Base-by-base conservation (phyloP, 768 basidiomycete genomes). In the Phylloporus sp. region DNA sequence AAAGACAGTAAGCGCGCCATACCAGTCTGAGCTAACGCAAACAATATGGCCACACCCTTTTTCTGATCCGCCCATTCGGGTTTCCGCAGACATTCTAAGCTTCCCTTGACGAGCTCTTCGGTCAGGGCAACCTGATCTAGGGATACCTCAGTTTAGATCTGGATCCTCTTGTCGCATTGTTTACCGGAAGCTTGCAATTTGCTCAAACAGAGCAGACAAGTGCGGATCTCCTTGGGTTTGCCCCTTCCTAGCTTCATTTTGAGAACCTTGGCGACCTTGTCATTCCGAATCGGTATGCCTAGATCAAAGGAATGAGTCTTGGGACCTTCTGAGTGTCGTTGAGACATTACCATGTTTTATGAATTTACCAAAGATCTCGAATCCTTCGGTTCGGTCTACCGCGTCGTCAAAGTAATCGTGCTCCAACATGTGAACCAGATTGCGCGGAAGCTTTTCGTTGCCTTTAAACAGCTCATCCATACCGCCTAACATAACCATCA, bases 381-480 rank as follows among this genome's bases (percentile, higher is more conserved):
- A 53, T 5, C 50, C 50, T 45, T 45, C 43, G 0, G 42, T 43
- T 47, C 16, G 43, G 12, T 63, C 63, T 0, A 65, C 49, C 9
- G 64, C 61, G 18, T 64, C 63, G 11, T 64, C 60, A 11, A 64
- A 66, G 34, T 52, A 65, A 46, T 64, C 53, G 20, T 53, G 31
- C 18, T 48, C 53, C n/a, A 63, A 44, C 63, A 64, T 64, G 20
- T 42, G 41, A 13, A 64, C 58, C 2, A 64, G 60, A 6, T 57
- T 24, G 39, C 54, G 53, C 12, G 60, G 52, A 34, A 60, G 43
- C 18, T 20, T 27, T 3, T 53, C 35, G 10, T 54, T 50, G 7
- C 35, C n/a, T 40, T 38, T 52, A 16, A 64, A 16, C 4, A 23
- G 23, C 13, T 50, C 45, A 16, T 47, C 34, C 58, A 64, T 63